Base-by-base conservation (phyloP, 176 grass and related monocot genomes). In the Chrysopogon serrulatus region DNA sequence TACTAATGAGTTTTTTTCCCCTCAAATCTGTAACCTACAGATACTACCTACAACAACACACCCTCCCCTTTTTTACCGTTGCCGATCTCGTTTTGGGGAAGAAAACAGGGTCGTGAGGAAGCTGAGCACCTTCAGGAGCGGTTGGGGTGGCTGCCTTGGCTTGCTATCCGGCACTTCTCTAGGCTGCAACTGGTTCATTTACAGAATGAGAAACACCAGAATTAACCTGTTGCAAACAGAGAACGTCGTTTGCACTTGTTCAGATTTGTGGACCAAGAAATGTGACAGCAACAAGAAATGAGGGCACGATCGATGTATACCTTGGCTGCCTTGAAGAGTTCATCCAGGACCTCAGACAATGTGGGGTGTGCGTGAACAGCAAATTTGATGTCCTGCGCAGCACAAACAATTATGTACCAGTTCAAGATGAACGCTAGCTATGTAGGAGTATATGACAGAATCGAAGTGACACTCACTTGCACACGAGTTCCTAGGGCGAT, bases 311-410 rank as follows among this genome's bases (percentile, higher is more conserved):
- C 2, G 7, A 49, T 72, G 48, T 81, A 48, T 94, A 97, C 92
- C 95, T 94, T 93, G 11, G 92, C 90, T 63, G 90, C 88, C 90
- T 92, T 97, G 90, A 94, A 97, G 79, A 97, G 92, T 74, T 98
- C 95, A 34, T 98, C 90, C 17, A 95, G 80, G 62, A 98, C 95
- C 85, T 98, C 90, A 0, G 95, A 98, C 53, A 98, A 86, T 11
- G 95, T 98, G 72, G 95, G 95, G 83, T 94, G 95, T 10, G 92
- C 92, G 53, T 98, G 95, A 67, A 98, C 90, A 45, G 84, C 92
- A 76, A 91, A 86, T 78, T 98, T 93, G 44, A 95, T 83, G 40
- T 98, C 95, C 92, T 98, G 80, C 79, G 79, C 3, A 5, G 19
- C 17, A 32, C 13, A 83, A 45, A 53, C 16, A 8, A 48, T 83